These are phyloP conservation scores for Candida dendrica DNA, from an alignment of 805 yeast genomes.

Conservation along the genomic window DNA sequence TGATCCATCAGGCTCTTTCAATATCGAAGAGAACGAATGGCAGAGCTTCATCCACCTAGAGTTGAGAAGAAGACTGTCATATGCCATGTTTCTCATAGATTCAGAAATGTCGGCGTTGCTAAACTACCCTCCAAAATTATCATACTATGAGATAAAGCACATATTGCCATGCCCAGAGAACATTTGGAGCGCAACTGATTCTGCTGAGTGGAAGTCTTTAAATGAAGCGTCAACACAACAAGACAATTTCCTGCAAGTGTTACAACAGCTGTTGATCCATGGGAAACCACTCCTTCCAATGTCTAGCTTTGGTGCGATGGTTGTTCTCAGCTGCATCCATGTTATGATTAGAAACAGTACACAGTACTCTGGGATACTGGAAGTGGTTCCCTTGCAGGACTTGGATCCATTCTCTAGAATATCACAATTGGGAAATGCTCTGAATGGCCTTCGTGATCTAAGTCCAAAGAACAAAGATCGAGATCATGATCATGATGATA, in stretches of 20 bases:
- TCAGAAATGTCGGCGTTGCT: not conserved
- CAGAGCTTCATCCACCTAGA: not conserved
- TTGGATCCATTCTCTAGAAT: slow-evolving; percentile 2
- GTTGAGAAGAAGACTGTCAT: slow-evolving; percentile 1
- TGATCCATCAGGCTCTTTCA: not conserved
- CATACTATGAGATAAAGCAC: slow-evolving; percentile 2
- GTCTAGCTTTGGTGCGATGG: slow-evolving; percentile 1
- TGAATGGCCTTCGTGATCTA: not conserved
- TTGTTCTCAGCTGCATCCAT: not conserved
- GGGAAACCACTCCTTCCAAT: not conserved
- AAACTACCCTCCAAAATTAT: slow-evolving; percentile 1
- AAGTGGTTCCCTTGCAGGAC: not conserved
- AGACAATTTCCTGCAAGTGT: not conserved
- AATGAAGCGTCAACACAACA: not conserved
- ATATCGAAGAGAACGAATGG: not conserved
- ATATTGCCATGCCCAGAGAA: not conserved
- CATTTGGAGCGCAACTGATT: not conserved
- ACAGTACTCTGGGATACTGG: not conserved
- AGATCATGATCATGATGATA: not conserved
- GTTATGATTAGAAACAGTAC: slow-evolving; percentile 1
- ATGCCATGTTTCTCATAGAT: not conserved
- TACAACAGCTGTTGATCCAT: not conserved
- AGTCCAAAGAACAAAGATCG: not conserved
- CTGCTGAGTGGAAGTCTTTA: not conserved
- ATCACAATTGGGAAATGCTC: slow-evolving; percentile 1